Conservation (phyloP, 257 asterid genomes). For the Solanum virginianum region DNA sequence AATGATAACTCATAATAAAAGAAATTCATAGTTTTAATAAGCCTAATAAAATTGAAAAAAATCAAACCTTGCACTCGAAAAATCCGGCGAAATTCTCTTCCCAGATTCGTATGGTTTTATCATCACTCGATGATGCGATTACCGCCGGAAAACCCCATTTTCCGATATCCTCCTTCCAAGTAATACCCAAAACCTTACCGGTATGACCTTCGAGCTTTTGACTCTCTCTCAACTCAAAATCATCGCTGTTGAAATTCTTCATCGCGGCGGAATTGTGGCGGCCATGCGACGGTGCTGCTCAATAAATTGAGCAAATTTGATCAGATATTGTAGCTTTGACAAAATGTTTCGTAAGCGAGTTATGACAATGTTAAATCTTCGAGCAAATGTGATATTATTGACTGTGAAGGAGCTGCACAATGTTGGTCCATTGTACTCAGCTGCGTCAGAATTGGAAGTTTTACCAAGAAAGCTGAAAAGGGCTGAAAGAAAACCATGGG, state of each 20-base stretch:
- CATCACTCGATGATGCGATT: slow-evolving; percentile 84
- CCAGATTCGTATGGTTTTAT: slow-evolving; percentile 77
- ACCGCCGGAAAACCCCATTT: slow-evolving; percentile 53
- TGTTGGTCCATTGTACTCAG: slow-evolving; percentile 13
- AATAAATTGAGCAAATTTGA: neutral
- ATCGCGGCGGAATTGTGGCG: neutral
- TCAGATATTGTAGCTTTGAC: neutral
- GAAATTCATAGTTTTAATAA: neutral
- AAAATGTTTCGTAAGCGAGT: neutral
- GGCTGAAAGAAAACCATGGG: slow-evolving; percentile 58
- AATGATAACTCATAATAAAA: neutral
- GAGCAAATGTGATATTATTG: neutral
- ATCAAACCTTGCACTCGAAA: slow-evolving; percentile 64
- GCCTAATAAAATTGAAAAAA: neutral
- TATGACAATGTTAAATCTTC: neutral
- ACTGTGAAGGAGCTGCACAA: neutral
- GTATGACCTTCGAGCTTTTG: slow-evolving; percentile 76
- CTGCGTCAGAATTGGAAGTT: slow-evolving; percentile 4
- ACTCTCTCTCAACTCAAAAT: slow-evolving; percentile 50
- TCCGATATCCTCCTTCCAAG: slow-evolving; percentile 75
- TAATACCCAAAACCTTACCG: slow-evolving; percentile 77
- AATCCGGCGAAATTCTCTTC: slow-evolving; percentile 43
- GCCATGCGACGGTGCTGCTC: neutral
- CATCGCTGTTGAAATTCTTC: slow-evolving; percentile 39
- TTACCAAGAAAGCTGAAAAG: slow-evolving; percentile 33